A percentile compares a stretch with the other conserved stretches of the same genome.
phyloP scores from a whole-genome alignment of 1,284 basidiomycete species.

The Pyrrhoderma lamaoense region DNA sequence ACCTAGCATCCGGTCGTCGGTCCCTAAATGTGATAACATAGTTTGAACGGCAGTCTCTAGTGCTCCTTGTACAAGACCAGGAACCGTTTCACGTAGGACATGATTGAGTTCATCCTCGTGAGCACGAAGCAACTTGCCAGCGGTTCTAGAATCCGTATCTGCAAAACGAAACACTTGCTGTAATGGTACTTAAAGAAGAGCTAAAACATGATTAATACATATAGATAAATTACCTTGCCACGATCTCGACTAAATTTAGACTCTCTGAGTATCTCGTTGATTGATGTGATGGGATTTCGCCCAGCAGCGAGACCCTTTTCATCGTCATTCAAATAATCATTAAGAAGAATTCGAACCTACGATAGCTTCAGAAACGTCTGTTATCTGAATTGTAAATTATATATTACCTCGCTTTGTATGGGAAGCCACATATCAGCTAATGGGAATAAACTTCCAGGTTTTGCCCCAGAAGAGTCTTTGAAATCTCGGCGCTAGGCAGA shows the following conservation, averaged over 20 bases:
- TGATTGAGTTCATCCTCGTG: slow-evolving; percentile 85
- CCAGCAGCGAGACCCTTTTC: slow-evolving; percentile 69
- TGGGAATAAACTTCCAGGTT: slow-evolving; percentile 67
- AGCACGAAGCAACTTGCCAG: slow-evolving; percentile 59
- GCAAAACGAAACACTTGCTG: slow-evolving; percentile 86
- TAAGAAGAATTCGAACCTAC: slow-evolving; percentile 79
- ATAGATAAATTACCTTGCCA: slow-evolving; percentile 50
- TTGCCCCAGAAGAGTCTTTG: slow-evolving; percentile 73
- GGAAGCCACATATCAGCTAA: slow-evolving; percentile 89
- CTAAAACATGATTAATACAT: neutral
- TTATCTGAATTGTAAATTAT: slow-evolving; percentile 16
- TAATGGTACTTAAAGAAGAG: neutral
- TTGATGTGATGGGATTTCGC: slow-evolving; percentile 83
- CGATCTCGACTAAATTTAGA: slow-evolving; percentile 72
- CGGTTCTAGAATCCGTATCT: slow-evolving; percentile 75
- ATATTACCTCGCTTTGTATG: slow-evolving; percentile 84
- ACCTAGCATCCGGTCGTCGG: slow-evolving; percentile 66
- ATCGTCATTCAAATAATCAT: slow-evolving; percentile 90
- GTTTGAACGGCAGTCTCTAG: slow-evolving; percentile 56
- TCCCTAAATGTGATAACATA: slow-evolving; percentile 49
- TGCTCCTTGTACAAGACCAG: slow-evolving; percentile 78
- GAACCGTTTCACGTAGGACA: slow-evolving; percentile 85
- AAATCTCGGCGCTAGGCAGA: slow-evolving; percentile 70
- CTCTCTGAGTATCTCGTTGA: slow-evolving; percentile 91
- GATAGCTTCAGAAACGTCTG: slow-evolving; percentile 15